Evolutionary conservation across 345 rosid genomes (phyloP).

Genomic region (Aethionema arabicum): DNA sequence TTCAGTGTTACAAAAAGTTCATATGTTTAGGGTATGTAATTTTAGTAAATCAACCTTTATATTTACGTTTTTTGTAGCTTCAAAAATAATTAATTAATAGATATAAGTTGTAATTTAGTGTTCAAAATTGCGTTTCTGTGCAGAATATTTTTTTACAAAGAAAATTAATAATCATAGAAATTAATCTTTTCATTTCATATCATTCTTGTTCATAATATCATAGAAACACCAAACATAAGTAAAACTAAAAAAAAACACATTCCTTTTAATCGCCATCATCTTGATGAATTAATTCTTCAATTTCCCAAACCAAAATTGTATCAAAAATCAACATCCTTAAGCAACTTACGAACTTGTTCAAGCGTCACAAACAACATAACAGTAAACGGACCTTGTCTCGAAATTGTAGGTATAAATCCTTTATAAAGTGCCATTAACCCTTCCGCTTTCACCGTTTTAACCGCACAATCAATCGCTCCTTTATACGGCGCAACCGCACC

Average conservation of each 20-base stretch:
- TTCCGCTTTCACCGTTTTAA: slow-evolving; percentile 65
- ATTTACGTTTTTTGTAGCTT: too few species aligned
- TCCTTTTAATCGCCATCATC: slow-evolving; percentile 30
- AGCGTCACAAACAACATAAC: slow-evolving; percentile 78
- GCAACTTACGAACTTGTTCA: slow-evolving; percentile 68
- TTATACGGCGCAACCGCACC: slow-evolving; percentile 48
- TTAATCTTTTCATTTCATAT: too few species aligned
- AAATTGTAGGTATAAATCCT: slow-evolving; percentile 74
- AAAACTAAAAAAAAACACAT: background rate
- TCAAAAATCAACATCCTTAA: slow-evolving; percentile 50
- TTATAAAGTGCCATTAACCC: slow-evolving; percentile 68
- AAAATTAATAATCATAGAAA: too few species aligned
- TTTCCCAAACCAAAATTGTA: background rate
- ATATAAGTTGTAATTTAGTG: too few species aligned
- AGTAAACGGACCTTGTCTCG: slow-evolving; percentile 80
- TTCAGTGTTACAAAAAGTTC: too few species aligned
- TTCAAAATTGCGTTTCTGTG: too few species aligned
- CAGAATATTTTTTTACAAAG: too few species aligned
- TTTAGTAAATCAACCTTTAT: too few species aligned
- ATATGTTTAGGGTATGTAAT: too few species aligned
- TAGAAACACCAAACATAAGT: too few species aligned
- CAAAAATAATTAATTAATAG: too few species aligned
- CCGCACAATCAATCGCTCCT: slow-evolving; percentile 68
- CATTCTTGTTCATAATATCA: too few species aligned
- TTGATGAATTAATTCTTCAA: background rate